Evolutionary conservation across 2,329 filamentous ascomycete species (phyloP).

Genomic region (Macrophomina tecta): DNA sequence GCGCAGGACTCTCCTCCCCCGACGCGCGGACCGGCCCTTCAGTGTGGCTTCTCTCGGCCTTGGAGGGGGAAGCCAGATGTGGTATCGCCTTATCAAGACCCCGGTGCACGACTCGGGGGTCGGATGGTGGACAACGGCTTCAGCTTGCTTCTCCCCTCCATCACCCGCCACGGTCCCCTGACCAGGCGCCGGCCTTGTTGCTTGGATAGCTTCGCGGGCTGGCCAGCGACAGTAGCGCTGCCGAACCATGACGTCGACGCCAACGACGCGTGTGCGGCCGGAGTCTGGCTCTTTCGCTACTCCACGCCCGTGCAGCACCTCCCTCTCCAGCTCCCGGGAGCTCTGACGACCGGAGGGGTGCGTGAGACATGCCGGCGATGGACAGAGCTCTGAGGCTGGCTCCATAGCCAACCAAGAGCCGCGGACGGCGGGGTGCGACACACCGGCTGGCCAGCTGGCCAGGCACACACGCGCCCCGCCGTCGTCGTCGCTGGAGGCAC

Average conservation of each 20-base stretch:
- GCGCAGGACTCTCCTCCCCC: not conserved
- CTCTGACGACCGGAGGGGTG: not conserved
- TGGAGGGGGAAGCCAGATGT: not conserved
- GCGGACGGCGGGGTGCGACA: not conserved
- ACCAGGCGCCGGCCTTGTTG: not conserved
- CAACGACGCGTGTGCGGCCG: not conserved
- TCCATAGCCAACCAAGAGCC: not conserved
- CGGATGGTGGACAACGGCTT: not conserved
- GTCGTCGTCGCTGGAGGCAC: not conserved
- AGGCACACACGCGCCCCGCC: not conserved
- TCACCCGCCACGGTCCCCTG: not conserved
- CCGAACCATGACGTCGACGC: slow-evolving; percentile 10
- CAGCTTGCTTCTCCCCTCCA: not conserved
- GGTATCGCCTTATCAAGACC: slow-evolving; percentile 17
- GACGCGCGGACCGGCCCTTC: slow-evolving; percentile 22
- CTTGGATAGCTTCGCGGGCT: not conserved
- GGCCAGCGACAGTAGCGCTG: not conserved
- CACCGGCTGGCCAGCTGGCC: not conserved
- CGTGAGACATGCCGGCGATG: slow-evolving; percentile 3
- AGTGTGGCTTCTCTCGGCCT: not conserved
- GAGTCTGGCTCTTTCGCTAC: not conserved
- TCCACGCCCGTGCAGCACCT: not conserved
- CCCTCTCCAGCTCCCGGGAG: not conserved
- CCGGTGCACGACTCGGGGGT: not conserved
- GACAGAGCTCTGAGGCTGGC: not conserved